phyloP scores from a whole-genome alignment of 805 yeast genomes.

The Kurtzmaniella fragi region DNA sequence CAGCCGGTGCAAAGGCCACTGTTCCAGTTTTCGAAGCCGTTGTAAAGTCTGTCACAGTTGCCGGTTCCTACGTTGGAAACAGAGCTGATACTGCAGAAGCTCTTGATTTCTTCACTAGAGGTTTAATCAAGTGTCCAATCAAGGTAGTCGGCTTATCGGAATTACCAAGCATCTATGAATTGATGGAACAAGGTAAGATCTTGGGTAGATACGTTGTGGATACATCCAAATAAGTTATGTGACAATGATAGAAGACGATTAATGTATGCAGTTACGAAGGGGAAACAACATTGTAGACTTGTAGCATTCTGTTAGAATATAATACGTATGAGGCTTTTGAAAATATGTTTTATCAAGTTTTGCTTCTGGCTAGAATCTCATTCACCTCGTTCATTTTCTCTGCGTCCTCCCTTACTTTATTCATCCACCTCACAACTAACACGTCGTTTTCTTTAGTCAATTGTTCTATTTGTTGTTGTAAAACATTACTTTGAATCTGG shows the following conservation, averaged over 20 bases:
- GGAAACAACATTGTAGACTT: not conserved
- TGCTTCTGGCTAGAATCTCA: constrained; percentile 13
- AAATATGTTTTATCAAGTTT: too few species aligned
- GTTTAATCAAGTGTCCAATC: constrained; percentile 68
- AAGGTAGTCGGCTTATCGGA: constrained; percentile 71
- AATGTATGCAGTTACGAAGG: not conserved
- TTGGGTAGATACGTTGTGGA: constrained; percentile 89
- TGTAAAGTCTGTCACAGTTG: constrained; percentile 64
- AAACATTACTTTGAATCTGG: constrained; percentile 53
- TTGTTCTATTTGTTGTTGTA: constrained; percentile 30
- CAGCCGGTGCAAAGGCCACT: constrained; percentile 70
- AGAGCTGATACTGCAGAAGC: constrained; percentile 85
- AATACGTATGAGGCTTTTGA: not conserved
- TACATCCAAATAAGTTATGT: constrained; percentile 48
- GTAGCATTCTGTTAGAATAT: not conserved
- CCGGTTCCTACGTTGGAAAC: constrained; percentile 86
- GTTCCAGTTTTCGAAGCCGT: constrained; percentile 72
- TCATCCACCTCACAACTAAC: constrained; percentile 43
- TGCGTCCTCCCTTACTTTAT: constrained; percentile 48
- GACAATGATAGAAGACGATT: not conserved
- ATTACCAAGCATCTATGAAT: constrained; percentile 61
- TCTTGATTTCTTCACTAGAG: constrained; percentile 66
- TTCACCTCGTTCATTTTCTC: constrained; percentile 52
- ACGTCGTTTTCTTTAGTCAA: constrained; percentile 45
- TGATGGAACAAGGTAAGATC: constrained; percentile 81